Base-by-base conservation (phyloP, 495 filamentous ascomycete species). In the Xylaria longipes region DNA sequence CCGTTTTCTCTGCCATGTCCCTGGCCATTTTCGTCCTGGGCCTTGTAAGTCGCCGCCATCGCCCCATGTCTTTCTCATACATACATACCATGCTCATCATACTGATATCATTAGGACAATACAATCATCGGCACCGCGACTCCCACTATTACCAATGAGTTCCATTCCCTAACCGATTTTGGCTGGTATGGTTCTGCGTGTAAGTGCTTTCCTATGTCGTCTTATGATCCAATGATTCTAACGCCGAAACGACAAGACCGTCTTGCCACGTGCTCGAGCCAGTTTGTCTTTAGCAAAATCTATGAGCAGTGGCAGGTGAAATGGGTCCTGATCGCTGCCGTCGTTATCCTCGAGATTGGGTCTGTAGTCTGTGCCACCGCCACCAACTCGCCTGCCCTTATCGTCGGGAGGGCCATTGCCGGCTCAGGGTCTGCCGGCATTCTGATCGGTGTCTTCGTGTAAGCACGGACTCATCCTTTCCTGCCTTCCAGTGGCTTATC, bases 351-450 rank as follows among this genome's bases (percentile, higher is more conserved):
- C 65, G 81, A 85, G 65, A 61, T 84, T 22, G 86, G 86, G 0
- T 86, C 84, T 22, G 74, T 83, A 1, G 71, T 88, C 33, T 88
- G 84, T 46, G 86, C 79, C 62, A 80, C 78, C 20, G 85, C 86
- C 2, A 84, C 84, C 0, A 84, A 74, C 61, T 85, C 82, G 9
- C 69, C 76, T 15, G 81, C 82, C 41, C 22, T 67, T 33, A 88
- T 88, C 52, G 71, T 86, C 29, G 85, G 86, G 3, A 78, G 86
- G 33, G 84, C 85, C 39, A 77, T 88, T 12, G 85, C 86, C 39
- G 86, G 86, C 25, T 48, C 79, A 45, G 84, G 82, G 5, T 76
- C 78, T 22, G 80, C 80, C 39, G 78, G 78, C 2, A 69, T 81
- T 5, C 46, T 67, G 29, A 67, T 67, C 8, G 64, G 64, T 0